Base-by-base conservation (phyloP, 495 filamentous ascomycete genomes). In the Acidiella bohemica region DNA sequence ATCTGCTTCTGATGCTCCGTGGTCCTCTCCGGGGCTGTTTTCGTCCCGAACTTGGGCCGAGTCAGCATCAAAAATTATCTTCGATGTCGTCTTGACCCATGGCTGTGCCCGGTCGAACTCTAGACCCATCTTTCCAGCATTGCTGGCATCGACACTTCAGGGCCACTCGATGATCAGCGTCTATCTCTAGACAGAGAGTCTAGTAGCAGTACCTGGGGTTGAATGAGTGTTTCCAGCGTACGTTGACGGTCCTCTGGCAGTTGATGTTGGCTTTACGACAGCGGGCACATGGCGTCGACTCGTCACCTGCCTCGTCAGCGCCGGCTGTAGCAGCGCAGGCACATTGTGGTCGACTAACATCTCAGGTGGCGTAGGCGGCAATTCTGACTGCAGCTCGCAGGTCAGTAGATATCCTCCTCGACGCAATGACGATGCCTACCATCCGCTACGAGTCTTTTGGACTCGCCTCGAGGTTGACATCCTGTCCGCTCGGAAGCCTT, bases 1-100 rank as follows among this genome's bases (percentile, higher is more conserved):
- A n/a, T n/a, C n/a, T n/a, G n/a, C n/a, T n/a, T n/a, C 37, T 49
- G 21, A 38, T 48, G 41, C 32, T 53, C 46, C 32, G 24, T 33
- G 10, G 50, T 53, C 34, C 46, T 46, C 23, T 53, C 50, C 4
- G 46, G 21, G 32, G 50, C 49, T 16, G 35, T 49, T 32, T 38
- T 12, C 39, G 33, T 2, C 36, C 20, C n/a, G 50, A n/a, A n/a
- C n/a, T n/a, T n/a, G n/a, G n/a, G n/a, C n/a, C n/a, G n/a, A n/a
- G n/a, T n/a, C n/a, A n/a, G n/a, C n/a, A n/a, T n/a, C n/a, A n/a
- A n/a, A n/a, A n/a, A n/a, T n/a, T n/a, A n/a, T n/a, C n/a, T n/a
- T n/a, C n/a, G n/a, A n/a, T n/a, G n/a, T n/a, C n/a, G n/a, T 50
- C 4, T 37, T 45, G 1, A 44, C 33, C 50, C 46, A 53, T 7